Evolutionary conservation across 306 rosid species (phyloP).

Genomic region (Cucurbita maxima): DNA sequence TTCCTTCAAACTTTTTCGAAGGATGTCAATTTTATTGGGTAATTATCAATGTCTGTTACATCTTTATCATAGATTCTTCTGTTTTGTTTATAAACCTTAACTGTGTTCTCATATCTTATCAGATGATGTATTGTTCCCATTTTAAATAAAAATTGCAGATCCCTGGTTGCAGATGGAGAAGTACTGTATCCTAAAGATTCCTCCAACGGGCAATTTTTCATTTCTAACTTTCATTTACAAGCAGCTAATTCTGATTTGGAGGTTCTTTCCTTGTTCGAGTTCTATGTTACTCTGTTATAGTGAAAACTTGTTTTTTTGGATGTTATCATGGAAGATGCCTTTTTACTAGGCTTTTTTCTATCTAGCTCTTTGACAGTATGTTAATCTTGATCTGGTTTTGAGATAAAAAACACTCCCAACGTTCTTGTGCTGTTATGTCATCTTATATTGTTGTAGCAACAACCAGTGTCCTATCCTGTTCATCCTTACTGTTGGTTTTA

Average conservation of each 20-base stretch:
- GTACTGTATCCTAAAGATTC: constrained; percentile 32
- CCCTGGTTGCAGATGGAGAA: constrained; percentile 40
- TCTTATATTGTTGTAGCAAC: background rate
- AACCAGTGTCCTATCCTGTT: background rate
- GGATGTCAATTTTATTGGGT: constrained; percentile 49
- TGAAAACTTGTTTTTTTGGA: background rate
- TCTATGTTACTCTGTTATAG: background rate
- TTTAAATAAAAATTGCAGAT: constrained; percentile 28
- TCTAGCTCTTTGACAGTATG: background rate
- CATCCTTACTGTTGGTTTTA: background rate
- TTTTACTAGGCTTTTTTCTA: background rate
- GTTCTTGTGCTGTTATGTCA: background rate
- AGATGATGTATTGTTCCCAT: background rate
- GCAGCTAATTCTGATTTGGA: constrained; percentile 37
- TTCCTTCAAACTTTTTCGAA: constrained; percentile 48
- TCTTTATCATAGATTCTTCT: background rate
- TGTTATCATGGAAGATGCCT: background rate
- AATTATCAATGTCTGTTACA: background rate
- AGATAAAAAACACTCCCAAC: background rate
- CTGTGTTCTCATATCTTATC: background rate
- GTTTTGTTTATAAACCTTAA: background rate
- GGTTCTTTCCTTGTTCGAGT: constrained; percentile 24
- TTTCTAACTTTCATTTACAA: constrained; percentile 18
- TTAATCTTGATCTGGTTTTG: background rate
- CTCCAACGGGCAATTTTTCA: constrained; percentile 17